Evolutionary conservation across 257 asterid genomes (phyloP), one percentile per base, ranked within the genome.

Genomic region (Phtheirospermum japonicum): DNA sequence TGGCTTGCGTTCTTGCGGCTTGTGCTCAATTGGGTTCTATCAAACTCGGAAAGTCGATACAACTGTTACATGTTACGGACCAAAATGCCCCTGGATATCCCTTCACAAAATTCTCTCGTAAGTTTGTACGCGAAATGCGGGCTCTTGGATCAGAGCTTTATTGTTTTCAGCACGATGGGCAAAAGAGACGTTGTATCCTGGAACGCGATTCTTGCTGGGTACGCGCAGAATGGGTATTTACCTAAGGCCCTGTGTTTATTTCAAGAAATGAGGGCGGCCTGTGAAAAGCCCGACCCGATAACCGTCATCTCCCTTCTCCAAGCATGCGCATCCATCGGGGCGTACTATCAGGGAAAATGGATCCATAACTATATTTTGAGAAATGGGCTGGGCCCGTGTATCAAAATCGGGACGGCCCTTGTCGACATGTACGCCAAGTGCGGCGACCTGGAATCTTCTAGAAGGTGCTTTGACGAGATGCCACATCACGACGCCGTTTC

Each of bases 361-460:
- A 76, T 87, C 43, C 97, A 90, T 75, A 81, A 78, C 63, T 85
- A 75, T 76, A 76, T 80, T 54, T 16, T 87, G 32, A 74, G 95
- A 78, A 81, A 23, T 23, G 28, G 3, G 28, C 28, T 23, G 18
- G 83, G 76, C 28, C 28, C 90, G 4, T 81, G 86, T 64, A 71
- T 90, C 16, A 77, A 73, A 75, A 76, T 83, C 19, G 87, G 49
- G 14, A 42, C 49, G 5, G 88, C 87, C 59, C 76, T 90, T 77
- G 85, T 90, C 46, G 97, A 90, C 66, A 85, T 90, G 95, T 90
- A 90, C 65, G 85, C 84, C 61, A 90, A 90, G 79, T 90, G 97
- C 31, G 97, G 97, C 5, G 83, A 83, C 70, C 65, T 90, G 32
- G 67, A 49, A 58, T 76, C 76, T 61, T 88, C 95, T 10, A 83